Base-by-base conservation (phyloP, 164 flowering plant species). In the Amborella trichopoda region DNA sequence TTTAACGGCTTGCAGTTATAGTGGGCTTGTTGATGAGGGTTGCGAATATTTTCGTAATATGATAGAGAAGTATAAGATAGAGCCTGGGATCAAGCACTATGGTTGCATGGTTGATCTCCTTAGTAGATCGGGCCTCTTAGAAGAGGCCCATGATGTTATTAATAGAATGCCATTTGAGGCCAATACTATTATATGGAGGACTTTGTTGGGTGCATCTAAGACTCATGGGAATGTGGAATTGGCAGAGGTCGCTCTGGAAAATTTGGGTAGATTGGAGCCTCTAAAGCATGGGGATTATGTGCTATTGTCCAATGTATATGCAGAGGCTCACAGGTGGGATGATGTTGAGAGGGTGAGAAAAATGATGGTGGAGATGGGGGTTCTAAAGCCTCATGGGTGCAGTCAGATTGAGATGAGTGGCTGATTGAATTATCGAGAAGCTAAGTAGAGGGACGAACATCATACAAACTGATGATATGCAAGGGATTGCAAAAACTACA, bases 71-170 rank as follows among this genome's bases (percentile, higher is more conserved):
- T 50, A 63, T 17, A 69, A 68, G 21, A 42, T 69, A n/a, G 4
- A 18, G 25, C 81, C 74, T 13, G 44, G 56, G 37, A 40, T 56
- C 24, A 77, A 75, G 58, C 83, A 80, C 65, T 77, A 67, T 41
- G 73, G 71, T 6, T 77, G 88, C 59, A 43, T 77, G 65, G 69
- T 80, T 32, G 77, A 75, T 60, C 75, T 80, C 26, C 72, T 80
- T 28, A 72, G 76, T 10, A 63, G 83, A 61, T 50, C 62, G 18
- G 88, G 83, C 23, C 49, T 50, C 46, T 46, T 80, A 49, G 30
- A 32, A 20, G 81, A 77, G 57, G 88, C 88, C 8, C 69, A 58
- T 28, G 65, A 57, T 17, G 36, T 75, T 25, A 54, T 71, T n/a
- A 71, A 69, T 50, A 34, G 44, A 28, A 52, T 73, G 28, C 70